Percentiles rank a stretch among this genome's conserved stretches.
phyloP scores from a whole-genome alignment of 257 asterid species.

The Solanum chaucha region DNA sequence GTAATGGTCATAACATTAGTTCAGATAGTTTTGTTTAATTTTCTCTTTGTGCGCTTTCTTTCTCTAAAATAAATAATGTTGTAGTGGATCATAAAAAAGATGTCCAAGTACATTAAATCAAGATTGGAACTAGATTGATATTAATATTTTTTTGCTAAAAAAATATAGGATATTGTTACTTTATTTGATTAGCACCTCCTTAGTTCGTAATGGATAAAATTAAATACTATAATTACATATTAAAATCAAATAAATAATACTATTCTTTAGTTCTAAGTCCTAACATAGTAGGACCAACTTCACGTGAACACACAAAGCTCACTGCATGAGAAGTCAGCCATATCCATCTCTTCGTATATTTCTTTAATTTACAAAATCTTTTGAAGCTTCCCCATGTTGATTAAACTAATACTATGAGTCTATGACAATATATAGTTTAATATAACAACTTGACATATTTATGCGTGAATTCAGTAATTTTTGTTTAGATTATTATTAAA shows the following conservation, averaged over 20 bases:
- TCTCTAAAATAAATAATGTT: not conserved
- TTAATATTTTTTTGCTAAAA: constrained; percentile 6
- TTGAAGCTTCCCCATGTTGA: constrained; percentile 16
- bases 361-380: not conserved
- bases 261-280: constrained; percentile 5
- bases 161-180: constrained; percentile 15
- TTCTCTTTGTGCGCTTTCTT: not conserved
- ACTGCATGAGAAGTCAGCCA: constrained; percentile 54
- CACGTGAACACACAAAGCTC: constrained; percentile 62
- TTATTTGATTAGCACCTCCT: constrained; percentile 8
- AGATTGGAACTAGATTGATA: constrained; percentile 21
- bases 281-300: constrained; percentile 60
- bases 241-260: constrained; percentile 2
- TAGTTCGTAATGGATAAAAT: constrained; percentile 26
- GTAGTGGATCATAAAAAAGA: constrained; percentile 6
- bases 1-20: not conserved
- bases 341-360: constrained; percentile 11
- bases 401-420: not conserved
- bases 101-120: constrained; percentile 54
- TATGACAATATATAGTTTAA: not conserved
- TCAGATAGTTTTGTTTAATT: not conserved
- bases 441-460: not conserved
- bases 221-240: constrained; percentile 25
- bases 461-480: not conserved
- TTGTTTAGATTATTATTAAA: no score